Percentiles rank a stretch among this genome's conserved stretches.
These are phyloP conservation scores for Pseudogymnoascus pannorum DNA, from an alignment of 2,329 filamentous ascomycete genomes.

Conservation along the genomic window DNA sequence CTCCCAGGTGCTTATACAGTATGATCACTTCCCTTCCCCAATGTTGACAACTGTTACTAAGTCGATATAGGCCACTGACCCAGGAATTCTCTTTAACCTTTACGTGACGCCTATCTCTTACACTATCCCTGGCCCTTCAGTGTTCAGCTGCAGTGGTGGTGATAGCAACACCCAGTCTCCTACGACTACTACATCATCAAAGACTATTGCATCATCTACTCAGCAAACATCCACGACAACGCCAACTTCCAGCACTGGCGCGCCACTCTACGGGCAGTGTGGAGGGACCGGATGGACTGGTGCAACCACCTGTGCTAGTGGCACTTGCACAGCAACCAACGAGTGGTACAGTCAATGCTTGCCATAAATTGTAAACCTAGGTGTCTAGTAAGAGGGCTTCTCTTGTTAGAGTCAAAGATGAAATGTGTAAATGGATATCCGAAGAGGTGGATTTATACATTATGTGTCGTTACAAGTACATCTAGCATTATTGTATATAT, in stretches of 20 bases:
- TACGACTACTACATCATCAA: neutral
- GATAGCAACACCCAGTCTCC: neutral
- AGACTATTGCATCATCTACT: neutral
- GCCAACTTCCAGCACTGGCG: constrained; percentile 1
- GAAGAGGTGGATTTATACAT: neutral
- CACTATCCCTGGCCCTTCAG: constrained; percentile 36
- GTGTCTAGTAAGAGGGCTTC: neutral
- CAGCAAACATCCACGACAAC: neutral
- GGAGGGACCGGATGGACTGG: constrained; percentile 13
- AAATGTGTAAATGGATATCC: neutral
- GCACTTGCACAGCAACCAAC: constrained; percentile 14
- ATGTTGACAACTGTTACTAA: constrained; percentile 19
- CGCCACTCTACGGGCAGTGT: constrained; percentile 11
- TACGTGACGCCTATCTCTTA: constrained; percentile 32
- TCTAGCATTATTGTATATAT: neutral
- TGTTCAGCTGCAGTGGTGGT: constrained; percentile 23
- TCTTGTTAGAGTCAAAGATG: neutral
- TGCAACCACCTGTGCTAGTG: constrained; percentile 13
- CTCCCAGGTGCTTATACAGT: neutral
- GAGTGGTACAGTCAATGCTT: constrained; percentile 12
- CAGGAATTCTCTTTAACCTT: constrained; percentile 36
- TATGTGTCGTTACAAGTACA: neutral
- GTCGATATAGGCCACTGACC: constrained; percentile 31
- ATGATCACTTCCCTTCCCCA: constrained; percentile 11
- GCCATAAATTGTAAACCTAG: neutral